These are phyloP conservation scores for Zangia roseola DNA, from an alignment of 768 basidiomycete genomes.

Conservation along the genomic window DNA sequence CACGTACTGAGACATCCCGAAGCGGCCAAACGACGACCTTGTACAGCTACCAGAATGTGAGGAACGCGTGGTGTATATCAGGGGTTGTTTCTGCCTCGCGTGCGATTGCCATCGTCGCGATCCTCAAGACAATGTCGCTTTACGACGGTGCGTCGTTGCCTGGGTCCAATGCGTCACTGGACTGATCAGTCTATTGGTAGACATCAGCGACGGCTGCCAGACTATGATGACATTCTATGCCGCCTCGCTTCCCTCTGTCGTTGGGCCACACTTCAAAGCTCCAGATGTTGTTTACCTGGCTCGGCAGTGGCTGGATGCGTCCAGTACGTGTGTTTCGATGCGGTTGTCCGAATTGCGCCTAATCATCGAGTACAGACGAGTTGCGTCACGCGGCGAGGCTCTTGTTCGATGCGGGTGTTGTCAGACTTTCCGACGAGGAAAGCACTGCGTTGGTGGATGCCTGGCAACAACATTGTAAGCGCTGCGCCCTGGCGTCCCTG, in stretches of 20 bases:
- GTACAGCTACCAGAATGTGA: constrained; percentile 36
- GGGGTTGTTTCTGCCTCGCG: constrained; percentile 66
- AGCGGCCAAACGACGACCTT: constrained; percentile 38
- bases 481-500: background rate
- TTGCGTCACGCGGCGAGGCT: constrained; percentile 73
- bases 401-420: constrained; percentile 75
- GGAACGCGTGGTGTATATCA: constrained; percentile 72
- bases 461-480: constrained; percentile 64
- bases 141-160: constrained; percentile 54
- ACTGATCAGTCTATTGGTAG: constrained; percentile 36
- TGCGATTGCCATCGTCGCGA: constrained; percentile 60
- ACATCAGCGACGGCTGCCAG: constrained; percentile 64
- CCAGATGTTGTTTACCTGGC: constrained; percentile 77
- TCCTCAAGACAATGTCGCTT: constrained; percentile 70
- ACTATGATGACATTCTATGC: constrained; percentile 82
- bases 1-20: background rate
- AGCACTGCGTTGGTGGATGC: constrained; percentile 55
- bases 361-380: constrained; percentile 49
- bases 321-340: constrained; percentile 45
- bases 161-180: background rate
- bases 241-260: constrained; percentile 58
- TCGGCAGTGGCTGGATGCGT: constrained; percentile 70
- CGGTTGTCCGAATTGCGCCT: constrained; percentile 1
- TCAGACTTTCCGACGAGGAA: constrained; percentile 65
- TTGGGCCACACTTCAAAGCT: constrained; percentile 59